Evolutionary conservation across 139 green algal genomes (phyloP), one percentile per base, ranked within the genome.

Genomic region (Spirogloea muscicola): DNA sequence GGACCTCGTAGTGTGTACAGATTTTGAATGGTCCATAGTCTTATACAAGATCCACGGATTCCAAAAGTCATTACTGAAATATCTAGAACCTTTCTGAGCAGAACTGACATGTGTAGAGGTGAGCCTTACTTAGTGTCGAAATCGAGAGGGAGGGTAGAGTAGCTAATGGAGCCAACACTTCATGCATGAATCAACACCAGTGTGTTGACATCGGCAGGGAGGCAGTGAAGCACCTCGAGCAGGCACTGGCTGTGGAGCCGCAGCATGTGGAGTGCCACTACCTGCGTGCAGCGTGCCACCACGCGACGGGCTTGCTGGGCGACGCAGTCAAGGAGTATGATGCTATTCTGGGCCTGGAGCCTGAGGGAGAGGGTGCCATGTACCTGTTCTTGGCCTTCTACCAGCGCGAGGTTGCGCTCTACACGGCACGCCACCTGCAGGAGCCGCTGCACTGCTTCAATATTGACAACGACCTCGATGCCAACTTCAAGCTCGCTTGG

Each of bases 231-330:
- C n/a, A 61, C 29, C 29, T 71, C 29, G n/a, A 29, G 0, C 29
- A 6, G n/a, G 31, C 29, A 9, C 9, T 66, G n/a, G 29, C 21
- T 29, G 5, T 33, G 9, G 39, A 71, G n/a, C 62, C 62, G 44
- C 18, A 65, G 25, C 25, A 71, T 66, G n/a, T 71, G 42, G 62
- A 71, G 44, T 29, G 27, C 9, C n/a, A 71, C 4, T 71, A 71
- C 44, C 59, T 71, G 18, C 37, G 38, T n/a, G 62, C 29, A 18
- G 59, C 62, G n/a, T 71, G 62, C 27, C 62, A 71, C 62, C 62
- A 71, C 3, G 62, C 62, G 42, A 36, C 61, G 42, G 62, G 62
- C 29, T n/a, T 61, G n/a, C 27, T 41, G 25, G 18, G n/a, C n/a
- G 62, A 71, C n/a, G 4, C 61, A 31, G 61, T 71, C 18, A 71